Conservation (phyloP, 805 yeast species). For the Ascoidea rubescens region DNA sequence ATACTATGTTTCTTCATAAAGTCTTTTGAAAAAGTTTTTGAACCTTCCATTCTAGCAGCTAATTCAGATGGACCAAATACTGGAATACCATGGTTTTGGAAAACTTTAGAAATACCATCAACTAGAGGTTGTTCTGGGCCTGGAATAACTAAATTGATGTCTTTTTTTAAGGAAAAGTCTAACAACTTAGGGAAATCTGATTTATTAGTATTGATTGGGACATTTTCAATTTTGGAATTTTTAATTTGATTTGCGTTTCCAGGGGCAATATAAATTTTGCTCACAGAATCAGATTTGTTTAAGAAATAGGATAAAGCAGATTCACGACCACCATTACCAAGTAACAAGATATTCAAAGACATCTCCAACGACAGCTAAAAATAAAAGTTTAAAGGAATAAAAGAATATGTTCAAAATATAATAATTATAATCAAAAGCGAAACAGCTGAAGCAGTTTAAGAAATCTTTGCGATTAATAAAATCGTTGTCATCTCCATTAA, state of each 20-base stretch:
- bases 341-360: conserved; percentile 52
- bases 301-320: conserved; percentile 93
- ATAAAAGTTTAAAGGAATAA: too few species aligned
- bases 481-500: too few species aligned
- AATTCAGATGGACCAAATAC: conserved; percentile 90
- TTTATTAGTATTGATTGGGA: conserved; percentile 52
- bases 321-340: conserved; percentile 99
- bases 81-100: conserved; percentile 40
- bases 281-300: conserved; percentile 60
- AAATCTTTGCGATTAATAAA: too few species aligned
- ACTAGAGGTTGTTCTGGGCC: conserved; percentile 99
- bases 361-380: not conserved
- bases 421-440: too few species aligned
- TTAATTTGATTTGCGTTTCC: conserved; percentile 76
- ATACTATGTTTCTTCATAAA: conserved; percentile 87
- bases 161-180: conserved; percentile 55
- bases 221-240: conserved; percentile 34
- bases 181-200: conserved; percentile 59
- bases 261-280: conserved; percentile 79
- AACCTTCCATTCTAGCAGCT: conserved; percentile 94
- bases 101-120: conserved; percentile 70
- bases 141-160: conserved; percentile 70
- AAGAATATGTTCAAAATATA: too few species aligned
- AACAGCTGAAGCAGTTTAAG: too few species aligned
- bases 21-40: conserved; percentile 85